phyloP scores from a whole-genome alignment of 768 basidiomycete genomes.

The Tephrocybe sp. region DNA sequence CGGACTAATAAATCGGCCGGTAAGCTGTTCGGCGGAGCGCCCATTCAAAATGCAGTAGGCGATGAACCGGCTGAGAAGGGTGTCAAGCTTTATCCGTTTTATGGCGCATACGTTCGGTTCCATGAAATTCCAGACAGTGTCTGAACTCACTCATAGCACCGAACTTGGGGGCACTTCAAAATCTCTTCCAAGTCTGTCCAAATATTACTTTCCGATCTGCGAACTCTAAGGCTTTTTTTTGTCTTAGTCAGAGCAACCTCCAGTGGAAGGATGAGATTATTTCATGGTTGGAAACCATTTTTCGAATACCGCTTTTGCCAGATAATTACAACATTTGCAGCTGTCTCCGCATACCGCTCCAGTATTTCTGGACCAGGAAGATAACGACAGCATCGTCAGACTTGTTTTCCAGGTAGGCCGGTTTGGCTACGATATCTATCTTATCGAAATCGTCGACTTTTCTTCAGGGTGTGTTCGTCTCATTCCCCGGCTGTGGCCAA shows the following conservation, averaged over 20 bases:
- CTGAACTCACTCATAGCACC: too few species aligned
- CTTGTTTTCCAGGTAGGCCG: too few species aligned
- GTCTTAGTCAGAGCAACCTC: background rate
- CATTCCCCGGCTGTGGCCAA: slow-evolving; percentile 31
- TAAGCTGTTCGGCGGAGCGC: slow-evolving; percentile 19
- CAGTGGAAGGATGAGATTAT: slow-evolving; percentile 17
- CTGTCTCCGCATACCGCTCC: too few species aligned
- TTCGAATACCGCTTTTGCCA: too few species aligned
- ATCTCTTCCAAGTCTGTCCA: too few species aligned
- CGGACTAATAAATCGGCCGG: background rate
- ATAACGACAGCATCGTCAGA: too few species aligned
- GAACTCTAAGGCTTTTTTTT: too few species aligned
- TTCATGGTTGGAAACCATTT: slow-evolving; percentile 5
- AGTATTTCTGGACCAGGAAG: too few species aligned
- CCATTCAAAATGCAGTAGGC: slow-evolving; percentile 19
- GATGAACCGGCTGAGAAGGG: slow-evolving; percentile 14
- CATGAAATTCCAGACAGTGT: background rate
- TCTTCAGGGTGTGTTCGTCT: slow-evolving; percentile 3
- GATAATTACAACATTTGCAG: too few species aligned
- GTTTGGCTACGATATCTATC: background rate
- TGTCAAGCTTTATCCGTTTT: slow-evolving; percentile 17
- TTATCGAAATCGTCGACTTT: background rate
- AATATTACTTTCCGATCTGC: too few species aligned
- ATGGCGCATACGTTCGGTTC: slow-evolving; percentile 17
- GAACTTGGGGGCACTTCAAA: too few species aligned